Base-by-base conservation (phyloP, 768 basidiomycete species). In the Sistotremastrum niveocremeum region DNA sequence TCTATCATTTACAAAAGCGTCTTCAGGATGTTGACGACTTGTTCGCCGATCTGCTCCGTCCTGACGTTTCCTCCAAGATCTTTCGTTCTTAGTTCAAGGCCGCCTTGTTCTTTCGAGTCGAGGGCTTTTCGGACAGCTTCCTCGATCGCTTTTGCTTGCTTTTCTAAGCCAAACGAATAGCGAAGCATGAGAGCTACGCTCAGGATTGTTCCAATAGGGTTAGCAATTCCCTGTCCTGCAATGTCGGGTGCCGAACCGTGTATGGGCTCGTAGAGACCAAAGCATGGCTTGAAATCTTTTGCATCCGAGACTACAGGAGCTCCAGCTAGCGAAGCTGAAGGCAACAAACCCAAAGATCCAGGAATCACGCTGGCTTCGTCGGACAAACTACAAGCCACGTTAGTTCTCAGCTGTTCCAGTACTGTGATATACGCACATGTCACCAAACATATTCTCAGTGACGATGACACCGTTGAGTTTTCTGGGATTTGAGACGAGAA, bases 351-450 rank as follows among this genome's bases (percentile, higher is more conserved):
- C 7, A 99, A 79, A 31, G 95, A 98, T 11, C 95, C 95, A 11
- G 94, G 94, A 55, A 99, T 97, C 53, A 98, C 89, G 53, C 93
- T 97, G 8, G 81, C 76, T 62, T 99, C 90, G 62, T 98, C 95
- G 6, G 94, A 98, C 36, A 99, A 76, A 56, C 91, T 97, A 57
- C 38, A 41, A 42, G 33, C 9, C 7, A 30, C 31, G 41, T 40
- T 9, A 44, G 37, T 45, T 37, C 49, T 9, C 37, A 30, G 3
- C 28, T 42, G 20, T 34, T 10, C 36, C 40, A 28, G 37, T 9
- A 31, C 12, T 34, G 37, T 20, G 20, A 28, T 34, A 9, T 6
- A 68, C 88, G 58, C 59, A 97, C 95, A 97, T 97, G 62, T 97
- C 93, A 40, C 93, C 93, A 52, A 97, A 95, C 62, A 97, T 63